A percentile compares a stretch with the other conserved stretches of the same genome.
Evolutionary conservation across 768 basidiomycete genomes (phyloP).

Genomic region (Rubroboletus satanas): DNA sequence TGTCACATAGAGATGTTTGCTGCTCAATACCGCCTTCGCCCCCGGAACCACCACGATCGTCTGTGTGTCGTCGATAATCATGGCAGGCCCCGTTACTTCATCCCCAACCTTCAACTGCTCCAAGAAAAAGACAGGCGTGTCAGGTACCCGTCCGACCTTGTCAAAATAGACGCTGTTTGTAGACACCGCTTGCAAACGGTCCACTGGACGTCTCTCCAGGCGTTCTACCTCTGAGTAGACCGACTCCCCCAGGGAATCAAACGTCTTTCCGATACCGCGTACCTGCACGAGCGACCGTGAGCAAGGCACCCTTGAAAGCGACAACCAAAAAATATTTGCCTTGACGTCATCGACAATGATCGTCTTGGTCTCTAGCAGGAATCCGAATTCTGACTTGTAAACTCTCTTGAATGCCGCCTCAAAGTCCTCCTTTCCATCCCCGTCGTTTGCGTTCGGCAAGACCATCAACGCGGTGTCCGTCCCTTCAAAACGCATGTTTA

Average conservation of each 20-base stretch:
- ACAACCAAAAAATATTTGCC: constrained; percentile 34
- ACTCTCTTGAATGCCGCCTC: constrained; percentile 72
- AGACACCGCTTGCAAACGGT: constrained; percentile 44
- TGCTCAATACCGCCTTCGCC: constrained; percentile 61
- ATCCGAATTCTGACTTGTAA: constrained; percentile 89
- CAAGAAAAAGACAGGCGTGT: constrained; percentile 79
- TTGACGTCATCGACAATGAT: constrained; percentile 92
- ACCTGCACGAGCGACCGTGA: constrained; percentile 42
- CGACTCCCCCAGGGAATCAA: constrained; percentile 73
- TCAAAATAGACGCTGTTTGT: constrained; percentile 79
- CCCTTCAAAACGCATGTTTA: constrained; percentile 92
- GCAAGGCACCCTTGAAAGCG: background rate
- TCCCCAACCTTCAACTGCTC: constrained; percentile 66
- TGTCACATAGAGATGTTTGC: constrained; percentile 61
- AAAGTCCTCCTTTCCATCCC: constrained; percentile 66
- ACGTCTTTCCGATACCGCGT: constrained; percentile 88
- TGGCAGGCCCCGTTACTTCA: constrained; percentile 75
- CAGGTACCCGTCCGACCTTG: constrained; percentile 64
- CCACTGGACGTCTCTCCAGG: constrained; percentile 41
- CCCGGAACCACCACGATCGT: constrained; percentile 86
- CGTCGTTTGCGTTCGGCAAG: constrained; percentile 46
- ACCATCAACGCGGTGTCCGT: constrained; percentile 94
- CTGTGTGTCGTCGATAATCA: constrained; percentile 95
- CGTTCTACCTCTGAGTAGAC: constrained; percentile 70
- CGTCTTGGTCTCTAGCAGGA: constrained; percentile 78